A percentile compares a stretch with the other conserved stretches of the same genome.
Conservation (phyloP, 2,329 filamentous ascomycete genomes). For the Diaporthe eres region DNA sequence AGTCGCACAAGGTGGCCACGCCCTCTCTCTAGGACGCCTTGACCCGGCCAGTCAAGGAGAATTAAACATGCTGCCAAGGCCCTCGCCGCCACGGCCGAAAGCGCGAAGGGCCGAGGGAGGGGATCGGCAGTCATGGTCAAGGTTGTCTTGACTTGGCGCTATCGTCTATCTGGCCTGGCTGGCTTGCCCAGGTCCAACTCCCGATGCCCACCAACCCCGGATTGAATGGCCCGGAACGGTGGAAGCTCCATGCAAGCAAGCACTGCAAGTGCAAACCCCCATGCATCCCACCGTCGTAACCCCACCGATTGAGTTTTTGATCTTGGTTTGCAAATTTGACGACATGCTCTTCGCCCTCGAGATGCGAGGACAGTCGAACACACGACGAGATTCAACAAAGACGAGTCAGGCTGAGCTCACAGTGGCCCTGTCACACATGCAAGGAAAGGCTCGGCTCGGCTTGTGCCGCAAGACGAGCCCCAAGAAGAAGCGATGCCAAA, state of each 20-base stretch:
- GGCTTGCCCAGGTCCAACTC: neutral
- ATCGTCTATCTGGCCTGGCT: no score
- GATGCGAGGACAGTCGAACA: no score
- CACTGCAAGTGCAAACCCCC: neutral
- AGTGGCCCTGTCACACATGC: neutral
- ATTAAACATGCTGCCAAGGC: neutral
- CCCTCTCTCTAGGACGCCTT: neutral
- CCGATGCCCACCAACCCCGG: neutral
- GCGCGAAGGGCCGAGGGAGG: constrained; percentile 38
- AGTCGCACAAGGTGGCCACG: neutral
- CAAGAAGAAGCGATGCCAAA: constrained; percentile 7
- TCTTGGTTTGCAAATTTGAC: neutral
- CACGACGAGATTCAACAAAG: neutral
- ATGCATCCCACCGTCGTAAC: neutral
- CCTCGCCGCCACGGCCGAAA: constrained; percentile 20
- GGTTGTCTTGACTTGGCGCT: neutral
- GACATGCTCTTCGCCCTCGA: neutral
- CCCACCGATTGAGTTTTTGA: constrained; percentile 9
- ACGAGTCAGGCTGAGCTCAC: neutral
- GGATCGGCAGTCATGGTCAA: constrained; percentile 7
- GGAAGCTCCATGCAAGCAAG: constrained; percentile 13
- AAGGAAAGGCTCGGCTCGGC: neutral
- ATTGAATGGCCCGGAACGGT: neutral
- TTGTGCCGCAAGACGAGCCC: neutral
- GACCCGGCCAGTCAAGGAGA: neutral